Percentiles rank a stretch among this genome's conserved stretches.
Evolutionary conservation across 225 moss, liverwort and hornwort species (phyloP).

Genomic region (Physcomitrium patens): DNA sequence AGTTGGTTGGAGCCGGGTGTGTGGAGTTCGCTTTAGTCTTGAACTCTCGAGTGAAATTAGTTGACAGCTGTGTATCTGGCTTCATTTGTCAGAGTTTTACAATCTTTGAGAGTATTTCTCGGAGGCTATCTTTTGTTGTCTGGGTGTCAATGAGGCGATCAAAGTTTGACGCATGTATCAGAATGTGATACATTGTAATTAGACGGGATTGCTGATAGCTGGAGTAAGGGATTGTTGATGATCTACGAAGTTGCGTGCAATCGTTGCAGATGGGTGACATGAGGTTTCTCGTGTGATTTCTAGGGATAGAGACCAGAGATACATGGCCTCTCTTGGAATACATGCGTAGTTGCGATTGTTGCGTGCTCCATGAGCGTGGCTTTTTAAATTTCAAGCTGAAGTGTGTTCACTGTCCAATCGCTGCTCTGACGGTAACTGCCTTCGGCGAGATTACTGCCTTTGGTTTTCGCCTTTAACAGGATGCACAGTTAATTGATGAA

Average conservation of each 20-base stretch:
- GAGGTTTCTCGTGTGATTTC: neutral
- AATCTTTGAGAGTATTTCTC: neutral
- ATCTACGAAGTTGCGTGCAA: neutral
- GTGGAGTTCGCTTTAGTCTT: conserved; percentile 3
- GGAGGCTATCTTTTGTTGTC: neutral
- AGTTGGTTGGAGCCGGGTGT: neutral
- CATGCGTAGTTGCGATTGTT: conserved; percentile 17
- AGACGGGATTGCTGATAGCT: neutral
- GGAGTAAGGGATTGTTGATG: neutral
- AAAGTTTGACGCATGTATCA: neutral
- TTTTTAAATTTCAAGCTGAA: conserved; percentile 13
- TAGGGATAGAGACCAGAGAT: neutral
- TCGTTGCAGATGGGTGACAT: neutral
- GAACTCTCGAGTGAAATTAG: neutral
- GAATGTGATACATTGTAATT: neutral
- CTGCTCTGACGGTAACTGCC: neutral
- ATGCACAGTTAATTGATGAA: neutral
- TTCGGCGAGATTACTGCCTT: neutral
- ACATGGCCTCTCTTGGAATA: neutral
- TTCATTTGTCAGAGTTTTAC: neutral
- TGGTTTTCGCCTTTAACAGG: neutral
- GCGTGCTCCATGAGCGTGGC: neutral
- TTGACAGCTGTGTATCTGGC: conserved; percentile 19
- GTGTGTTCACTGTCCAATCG: conserved; percentile 6
- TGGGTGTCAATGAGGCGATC: neutral